A percentile compares a stretch with the other conserved stretches of the same genome.
Evolutionary conservation across 2,329 filamentous ascomycete species (phyloP).

Genomic region (Neoascochyta sp.): DNA sequence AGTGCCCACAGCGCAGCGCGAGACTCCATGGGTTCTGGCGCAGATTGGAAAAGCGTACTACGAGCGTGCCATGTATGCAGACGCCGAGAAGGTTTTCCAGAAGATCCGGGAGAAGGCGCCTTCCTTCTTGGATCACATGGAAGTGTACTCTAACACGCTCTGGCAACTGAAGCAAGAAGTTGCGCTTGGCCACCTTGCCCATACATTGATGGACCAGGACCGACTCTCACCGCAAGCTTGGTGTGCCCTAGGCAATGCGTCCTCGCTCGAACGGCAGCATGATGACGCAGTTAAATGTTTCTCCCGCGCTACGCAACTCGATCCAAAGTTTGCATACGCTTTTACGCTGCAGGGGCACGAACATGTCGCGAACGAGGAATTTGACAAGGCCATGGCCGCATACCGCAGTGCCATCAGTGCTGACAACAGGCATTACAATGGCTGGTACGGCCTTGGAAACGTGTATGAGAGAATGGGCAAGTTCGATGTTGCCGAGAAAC

Average conservation of each 20-base stretch:
- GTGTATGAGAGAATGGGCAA: conserved; percentile 90
- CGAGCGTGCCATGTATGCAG: conserved; percentile 79
- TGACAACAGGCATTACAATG: conserved; percentile 90
- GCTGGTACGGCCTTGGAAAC: conserved; percentile 83
- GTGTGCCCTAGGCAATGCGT: conserved; percentile 93
- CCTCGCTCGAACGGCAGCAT: conserved; percentile 86
- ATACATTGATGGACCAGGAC: conserved; percentile 81
- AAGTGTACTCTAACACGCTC: conserved; percentile 97
- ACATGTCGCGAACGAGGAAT: conserved; percentile 93
- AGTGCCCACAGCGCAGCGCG: conserved; percentile 70
- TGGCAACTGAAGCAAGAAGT: conserved; percentile 95
- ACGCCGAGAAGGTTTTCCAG: conserved; percentile 83
- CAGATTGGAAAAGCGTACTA: conserved; percentile 89
- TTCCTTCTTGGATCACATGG: conserved; percentile 87
- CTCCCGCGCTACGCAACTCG: conserved; percentile 85
- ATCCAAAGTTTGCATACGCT: conserved; percentile 88
- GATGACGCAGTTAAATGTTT: conserved; percentile 94
- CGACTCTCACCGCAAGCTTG: conserved; percentile 91
- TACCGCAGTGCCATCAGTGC: conserved; percentile 84
- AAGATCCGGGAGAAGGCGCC: conserved; percentile 76
- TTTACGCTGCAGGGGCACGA: conserved; percentile 96
- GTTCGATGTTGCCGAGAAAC: conserved; percentile 83
- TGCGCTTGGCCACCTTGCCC: conserved; percentile 85
- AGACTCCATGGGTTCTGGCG: conserved; percentile 89
- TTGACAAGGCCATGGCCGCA: conserved; percentile 84